Percentiles rank a stretch among this genome's conserved stretches.
These are phyloP conservation scores for Pseudocercospora fuligena DNA, from an alignment of 2,329 filamentous ascomycete species.

Conservation along the genomic window DNA sequence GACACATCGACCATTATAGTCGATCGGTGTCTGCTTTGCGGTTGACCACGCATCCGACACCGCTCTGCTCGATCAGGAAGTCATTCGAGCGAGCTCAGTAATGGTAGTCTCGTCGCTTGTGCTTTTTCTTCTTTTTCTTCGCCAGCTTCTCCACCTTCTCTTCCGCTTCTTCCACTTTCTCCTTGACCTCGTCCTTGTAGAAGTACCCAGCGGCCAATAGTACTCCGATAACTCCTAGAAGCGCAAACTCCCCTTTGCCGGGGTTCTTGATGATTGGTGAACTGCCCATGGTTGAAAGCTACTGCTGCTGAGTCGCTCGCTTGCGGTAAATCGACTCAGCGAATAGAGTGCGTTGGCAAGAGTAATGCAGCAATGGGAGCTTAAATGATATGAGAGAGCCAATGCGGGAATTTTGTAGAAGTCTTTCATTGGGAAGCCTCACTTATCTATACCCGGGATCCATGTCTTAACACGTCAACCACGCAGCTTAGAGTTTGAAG, in stretches of 20 bases:
- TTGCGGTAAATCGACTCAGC: neutral
- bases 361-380: neutral
- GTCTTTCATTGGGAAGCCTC: neutral
- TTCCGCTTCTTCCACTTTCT: neutral
- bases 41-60: neutral
- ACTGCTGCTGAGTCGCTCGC: neutral
- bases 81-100: neutral
- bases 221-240: neutral
- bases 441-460: neutral
- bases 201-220: constrained; percentile 2
- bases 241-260: neutral
- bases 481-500: neutral
- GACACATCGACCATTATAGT: too few species aligned
- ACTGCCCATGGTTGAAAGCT: neutral
- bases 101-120: neutral
- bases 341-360: neutral
- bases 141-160: neutral
- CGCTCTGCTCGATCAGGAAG: neutral
- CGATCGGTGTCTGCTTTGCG: too few species aligned
- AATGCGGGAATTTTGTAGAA: neutral
- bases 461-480: neutral
- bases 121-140: neutral
- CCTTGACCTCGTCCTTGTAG: constrained; percentile 1
- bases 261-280: constrained; percentile 3
- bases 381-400: neutral